Conservation (phyloP, 768 basidiomycete species). For the Trametes coccinea region DNA sequence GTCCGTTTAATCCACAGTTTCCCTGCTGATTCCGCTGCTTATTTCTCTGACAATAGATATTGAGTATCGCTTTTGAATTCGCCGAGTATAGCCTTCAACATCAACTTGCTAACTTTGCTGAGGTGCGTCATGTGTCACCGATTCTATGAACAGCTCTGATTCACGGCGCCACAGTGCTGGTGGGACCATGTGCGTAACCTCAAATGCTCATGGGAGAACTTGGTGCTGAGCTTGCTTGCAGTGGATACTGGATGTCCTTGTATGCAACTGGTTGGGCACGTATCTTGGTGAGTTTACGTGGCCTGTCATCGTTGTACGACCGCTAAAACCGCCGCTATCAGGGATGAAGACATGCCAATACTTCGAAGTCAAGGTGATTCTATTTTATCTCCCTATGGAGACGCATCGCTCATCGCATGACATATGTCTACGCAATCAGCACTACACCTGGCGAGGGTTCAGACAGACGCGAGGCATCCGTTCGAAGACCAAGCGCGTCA, state of each 20-base stretch:
- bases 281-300: conserved; percentile 58
- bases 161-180: conserved; percentile 62
- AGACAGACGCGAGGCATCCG: conserved; percentile 75
- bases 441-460: conserved; percentile 84
- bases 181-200: conserved; percentile 78
- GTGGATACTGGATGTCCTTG: conserved; percentile 86
- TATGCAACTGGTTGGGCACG: conserved; percentile 89
- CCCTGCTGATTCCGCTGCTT: background rate
- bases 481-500: conserved; percentile 75
- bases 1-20: conserved; percentile 39
- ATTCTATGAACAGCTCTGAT: conserved; percentile 19
- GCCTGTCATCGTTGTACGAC: background rate
- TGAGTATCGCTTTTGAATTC: conserved; percentile 85
- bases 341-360: conserved; percentile 89
- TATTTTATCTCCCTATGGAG: conserved; percentile 14
- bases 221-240: conserved; percentile 33
- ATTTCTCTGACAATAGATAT: conserved; percentile 49
- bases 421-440: conserved; percentile 42
- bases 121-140: conserved; percentile 49
- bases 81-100: conserved; percentile 89
- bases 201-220: conserved; percentile 4
- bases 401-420: background rate
- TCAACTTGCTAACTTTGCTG: conserved; percentile 84
- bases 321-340: conserved; percentile 32
- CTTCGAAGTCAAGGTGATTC: conserved; percentile 78